A percentile compares a stretch with the other conserved stretches of the same genome.
Conservation (phyloP, 2,329 filamentous ascomycete genomes). For the Trichoderma polysporum region DNA sequence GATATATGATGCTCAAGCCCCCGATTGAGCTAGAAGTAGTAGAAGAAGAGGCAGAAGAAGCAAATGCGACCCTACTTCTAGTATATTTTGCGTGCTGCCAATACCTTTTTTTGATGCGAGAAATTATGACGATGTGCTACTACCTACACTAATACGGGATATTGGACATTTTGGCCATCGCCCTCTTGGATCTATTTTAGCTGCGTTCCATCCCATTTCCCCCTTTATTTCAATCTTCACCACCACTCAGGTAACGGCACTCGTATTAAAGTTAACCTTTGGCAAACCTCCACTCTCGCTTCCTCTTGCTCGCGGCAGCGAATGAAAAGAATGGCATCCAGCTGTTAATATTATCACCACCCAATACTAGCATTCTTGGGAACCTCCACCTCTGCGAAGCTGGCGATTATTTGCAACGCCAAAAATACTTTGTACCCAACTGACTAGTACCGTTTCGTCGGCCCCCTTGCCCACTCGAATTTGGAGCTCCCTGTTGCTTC, state of each 20-base stretch:
- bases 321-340: background rate
- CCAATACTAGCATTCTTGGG: background rate
- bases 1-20: background rate
- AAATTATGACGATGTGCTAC: background rate
- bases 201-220: slow-evolving; percentile 20
- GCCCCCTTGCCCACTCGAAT: slow-evolving; percentile 13
- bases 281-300: slow-evolving; percentile 16
- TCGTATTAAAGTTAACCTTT: slow-evolving; percentile 21
- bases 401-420: background rate
- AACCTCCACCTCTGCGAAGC: background rate
- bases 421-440: background rate
- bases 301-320: slow-evolving; percentile 4
- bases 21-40: background rate
- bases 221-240: slow-evolving; percentile 18
- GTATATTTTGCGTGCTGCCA: background rate
- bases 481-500: slow-evolving; percentile 20
- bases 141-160: too few relatives aligned
- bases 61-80: background rate
- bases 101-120: background rate
- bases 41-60: background rate
- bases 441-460: slow-evolving; percentile 12
- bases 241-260: slow-evolving; percentile 14
- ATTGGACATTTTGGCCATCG: background rate
- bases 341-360: background rate
- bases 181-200: slow-evolving; percentile 14